A percentile compares a stretch with the other conserved stretches of the same genome.
Evolutionary conservation across 2,329 filamentous ascomycete genomes (phyloP).

Genomic region (Huntiella savannae): DNA sequence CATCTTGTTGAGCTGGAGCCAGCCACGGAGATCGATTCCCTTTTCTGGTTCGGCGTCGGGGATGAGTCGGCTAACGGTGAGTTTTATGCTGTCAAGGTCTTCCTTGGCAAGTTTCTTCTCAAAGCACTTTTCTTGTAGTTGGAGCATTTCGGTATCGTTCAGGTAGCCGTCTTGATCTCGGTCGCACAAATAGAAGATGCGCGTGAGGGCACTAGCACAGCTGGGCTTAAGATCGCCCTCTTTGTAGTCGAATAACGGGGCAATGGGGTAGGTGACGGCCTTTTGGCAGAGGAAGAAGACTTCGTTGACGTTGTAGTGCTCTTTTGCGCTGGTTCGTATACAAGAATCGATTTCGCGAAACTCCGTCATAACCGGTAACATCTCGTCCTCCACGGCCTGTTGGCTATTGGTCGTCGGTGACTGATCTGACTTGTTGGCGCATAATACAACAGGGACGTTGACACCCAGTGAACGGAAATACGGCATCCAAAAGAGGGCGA

Average conservation of each 20-base stretch:
- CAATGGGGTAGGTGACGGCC: conserved; percentile 90
- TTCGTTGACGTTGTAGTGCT: conserved; percentile 86
- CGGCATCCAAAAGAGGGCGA: conserved; percentile 95
- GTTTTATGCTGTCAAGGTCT: conserved; percentile 80
- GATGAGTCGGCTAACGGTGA: conserved; percentile 54
- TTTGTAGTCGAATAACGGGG: conserved; percentile 91
- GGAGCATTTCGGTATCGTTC: conserved; percentile 74
- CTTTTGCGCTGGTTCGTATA: conserved; percentile 79
- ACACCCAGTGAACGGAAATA: conserved; percentile 96
- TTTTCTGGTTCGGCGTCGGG: conserved; percentile 42
- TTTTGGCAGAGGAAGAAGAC: conserved; percentile 98
- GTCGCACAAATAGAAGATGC: conserved; percentile 91
- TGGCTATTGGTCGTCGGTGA: conserved; percentile 54
- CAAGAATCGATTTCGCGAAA: conserved; percentile 98
- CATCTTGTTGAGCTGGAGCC: conserved; percentile 80
- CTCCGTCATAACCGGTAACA: conserved; percentile 94
- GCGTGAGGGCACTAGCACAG: conserved; percentile 65
- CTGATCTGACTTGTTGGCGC: conserved; percentile 93
- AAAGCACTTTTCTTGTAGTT: conserved; percentile 84
- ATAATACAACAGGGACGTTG: conserved; percentile 91
- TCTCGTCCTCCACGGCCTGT: conserved; percentile 86
- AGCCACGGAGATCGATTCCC: conserved; percentile 68
- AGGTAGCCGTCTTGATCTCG: conserved; percentile 89
- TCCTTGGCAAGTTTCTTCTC: conserved; percentile 65
- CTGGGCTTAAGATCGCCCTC: conserved; percentile 75